A percentile compares a stretch with the other conserved stretches of the same genome.
Evolutionary conservation across 441 rosid genomes (phyloP).

Genomic region (Geranium incanum): DNA sequence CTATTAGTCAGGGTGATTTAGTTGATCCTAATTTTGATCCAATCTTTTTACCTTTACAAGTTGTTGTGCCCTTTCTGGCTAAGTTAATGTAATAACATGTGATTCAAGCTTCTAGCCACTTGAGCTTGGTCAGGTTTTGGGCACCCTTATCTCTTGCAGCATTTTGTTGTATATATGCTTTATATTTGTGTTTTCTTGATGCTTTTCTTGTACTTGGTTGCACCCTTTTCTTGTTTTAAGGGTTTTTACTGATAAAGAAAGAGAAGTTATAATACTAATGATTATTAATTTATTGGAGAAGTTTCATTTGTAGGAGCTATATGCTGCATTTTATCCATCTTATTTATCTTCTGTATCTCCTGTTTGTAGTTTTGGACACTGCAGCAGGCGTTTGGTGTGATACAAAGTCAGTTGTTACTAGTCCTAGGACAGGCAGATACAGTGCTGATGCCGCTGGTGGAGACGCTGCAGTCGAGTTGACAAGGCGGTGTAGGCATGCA

Average conservation of each 20-base stretch:
- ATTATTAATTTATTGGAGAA: background rate
- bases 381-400: conserved; percentile 99
- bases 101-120: background rate
- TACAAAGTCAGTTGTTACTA: conserved; percentile 91
- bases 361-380: conserved; percentile 80
- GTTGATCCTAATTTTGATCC: background rate
- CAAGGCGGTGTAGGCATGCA: conserved; percentile 99
- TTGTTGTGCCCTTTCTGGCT: background rate
- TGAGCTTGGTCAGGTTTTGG: background rate
- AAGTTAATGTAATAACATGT: background rate
- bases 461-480: conserved; percentile 91
- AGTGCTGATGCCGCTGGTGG: conserved; percentile 98
- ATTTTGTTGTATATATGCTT: background rate
- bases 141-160: background rate
- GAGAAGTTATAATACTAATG: background rate
- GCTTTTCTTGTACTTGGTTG: background rate
- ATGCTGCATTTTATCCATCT: background rate
- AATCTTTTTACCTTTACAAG: background rate
- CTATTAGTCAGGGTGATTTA: background rate
- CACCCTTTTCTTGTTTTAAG: background rate
- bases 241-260: background rate
- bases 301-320: conserved; percentile 10
- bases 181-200: background rate
- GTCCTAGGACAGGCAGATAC: conserved; percentile 86
- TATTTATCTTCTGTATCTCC: conserved; percentile 11